A percentile compares a stretch with the other conserved stretches of the same genome.
Evolutionary conservation across 257 asterid species (phyloP).

Genomic region (Solanum megistacrolobum): DNA sequence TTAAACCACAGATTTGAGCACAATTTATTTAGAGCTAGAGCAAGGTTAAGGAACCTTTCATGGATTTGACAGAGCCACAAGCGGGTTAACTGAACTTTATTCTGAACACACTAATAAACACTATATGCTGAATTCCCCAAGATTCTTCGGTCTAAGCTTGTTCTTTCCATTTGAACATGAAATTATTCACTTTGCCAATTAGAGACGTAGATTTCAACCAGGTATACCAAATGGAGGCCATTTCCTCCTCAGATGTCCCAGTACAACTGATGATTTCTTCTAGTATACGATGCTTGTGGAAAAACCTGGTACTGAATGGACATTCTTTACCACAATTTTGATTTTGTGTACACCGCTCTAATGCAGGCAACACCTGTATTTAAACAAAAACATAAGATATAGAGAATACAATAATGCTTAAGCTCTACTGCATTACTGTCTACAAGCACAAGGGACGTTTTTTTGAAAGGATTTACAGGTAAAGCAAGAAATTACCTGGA

Average conservation of each 20-base stretch:
- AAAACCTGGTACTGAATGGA: neutral
- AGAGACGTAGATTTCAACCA: neutral
- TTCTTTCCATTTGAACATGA: neutral
- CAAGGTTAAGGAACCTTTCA: neutral
- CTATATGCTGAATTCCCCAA: neutral
- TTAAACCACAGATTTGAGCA: neutral
- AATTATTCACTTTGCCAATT: neutral
- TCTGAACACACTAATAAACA: neutral
- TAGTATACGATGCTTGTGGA: neutral
- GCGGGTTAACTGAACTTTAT: neutral
- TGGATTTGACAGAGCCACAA: neutral
- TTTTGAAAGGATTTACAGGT: neutral
- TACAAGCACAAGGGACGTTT: neutral
- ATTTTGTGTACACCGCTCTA: neutral
- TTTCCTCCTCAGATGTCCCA: neutral
- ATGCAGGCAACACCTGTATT: neutral
- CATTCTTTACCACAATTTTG: neutral
- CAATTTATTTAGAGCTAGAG: neutral
- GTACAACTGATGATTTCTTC: neutral
- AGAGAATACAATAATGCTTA: neutral
- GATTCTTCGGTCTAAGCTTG: neutral
- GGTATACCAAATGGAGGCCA: neutral
- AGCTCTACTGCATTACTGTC: neutral
- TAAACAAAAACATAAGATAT: neutral
- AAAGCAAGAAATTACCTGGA: neutral